Percentiles rank a stretch among this genome's conserved stretches.
Evolutionary conservation across 345 rosid species (phyloP).

Genomic region (Brassica incana): DNA sequence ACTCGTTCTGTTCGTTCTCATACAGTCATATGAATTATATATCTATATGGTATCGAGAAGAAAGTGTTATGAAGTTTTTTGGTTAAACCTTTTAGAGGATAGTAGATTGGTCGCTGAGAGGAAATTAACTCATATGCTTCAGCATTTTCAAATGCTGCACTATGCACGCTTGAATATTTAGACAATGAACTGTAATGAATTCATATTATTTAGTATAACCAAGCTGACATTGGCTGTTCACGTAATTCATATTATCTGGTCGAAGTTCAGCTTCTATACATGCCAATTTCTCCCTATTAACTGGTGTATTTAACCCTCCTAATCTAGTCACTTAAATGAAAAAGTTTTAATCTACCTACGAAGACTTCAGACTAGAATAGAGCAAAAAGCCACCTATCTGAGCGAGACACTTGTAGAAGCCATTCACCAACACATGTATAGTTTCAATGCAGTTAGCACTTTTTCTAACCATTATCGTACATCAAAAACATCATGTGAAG

Average conservation of each 20-base stretch:
- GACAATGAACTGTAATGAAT: background rate
- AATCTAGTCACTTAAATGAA: background rate
- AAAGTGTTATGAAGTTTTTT: background rate
- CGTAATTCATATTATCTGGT: slow-evolving; percentile 56
- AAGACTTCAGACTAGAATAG: background rate
- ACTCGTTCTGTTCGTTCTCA: background rate
- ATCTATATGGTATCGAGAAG: background rate
- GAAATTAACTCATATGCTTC: slow-evolving; percentile 64
- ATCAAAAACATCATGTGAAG: background rate
- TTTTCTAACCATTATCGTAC: background rate
- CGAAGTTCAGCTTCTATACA: slow-evolving; percentile 90
- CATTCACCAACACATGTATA: slow-evolving; percentile 53
- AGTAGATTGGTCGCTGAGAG: slow-evolving; percentile 67
- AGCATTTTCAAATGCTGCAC: slow-evolving; percentile 88
- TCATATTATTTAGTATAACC: background rate
- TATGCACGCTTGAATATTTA: background rate
- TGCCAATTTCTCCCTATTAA: slow-evolving; percentile 62
- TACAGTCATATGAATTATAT: background rate
- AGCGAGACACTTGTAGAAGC: slow-evolving; percentile 69
- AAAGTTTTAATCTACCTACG: too few relatives aligned
- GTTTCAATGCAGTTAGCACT: background rate
- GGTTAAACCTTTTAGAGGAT: slow-evolving; percentile 60
- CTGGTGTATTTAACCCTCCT: background rate
- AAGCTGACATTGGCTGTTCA: slow-evolving; percentile 48
- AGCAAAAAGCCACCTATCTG: slow-evolving; percentile 40